Base-by-base conservation (phyloP, 208 protist genomes). In the Naegleria lovaniensis region DNA sequence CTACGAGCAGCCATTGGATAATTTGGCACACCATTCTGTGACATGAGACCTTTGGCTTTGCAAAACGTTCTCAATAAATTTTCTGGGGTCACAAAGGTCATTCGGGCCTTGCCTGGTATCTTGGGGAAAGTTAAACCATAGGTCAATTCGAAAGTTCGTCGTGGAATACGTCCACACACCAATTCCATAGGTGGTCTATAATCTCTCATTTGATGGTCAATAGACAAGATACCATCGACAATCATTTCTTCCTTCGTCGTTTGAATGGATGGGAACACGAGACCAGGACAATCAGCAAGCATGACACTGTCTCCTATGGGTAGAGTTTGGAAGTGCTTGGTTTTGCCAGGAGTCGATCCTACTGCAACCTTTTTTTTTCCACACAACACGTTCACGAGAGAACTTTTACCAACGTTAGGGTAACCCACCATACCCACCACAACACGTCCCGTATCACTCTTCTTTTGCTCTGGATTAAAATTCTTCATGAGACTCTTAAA, bases 321-420 rank as follows among this genome's bases (percentile, higher is more conserved):
- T 58, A 99, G 94, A 0, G 98, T 99, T 94, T 98, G 97, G 90
- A 99, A 98, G 94, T 99, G 98, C 93, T 99, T 99, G 33, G 99
- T 99, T 92, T 99, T 99, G 51, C 98, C 98, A 0, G 98, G 98
- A 4, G 98, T 99, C 52, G 97, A 94, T 83, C 96, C 96, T 52
- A 99, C 98, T 19, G 97, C 94, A 0, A 99, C 98, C 90, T 96
- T 96, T 94, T 99, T 99, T 40, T 92, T 94, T 51, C 95, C 95
- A 83, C 96, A 95, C 48, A 99, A 95, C 0, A 96, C 97, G 94
- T 99, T 99, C 92, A 99, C 98, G 0, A 98, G 99, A 39, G 96
- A 98, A 6, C 95, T 97, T 94, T 99, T 99, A 90, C 99, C 99
- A 43, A 99, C 99, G 93, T 99, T 99, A 0, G 98, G 98, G 94